Base-by-base conservation (phyloP, 148 eudicot genomes). In the Silene conica region DNA sequence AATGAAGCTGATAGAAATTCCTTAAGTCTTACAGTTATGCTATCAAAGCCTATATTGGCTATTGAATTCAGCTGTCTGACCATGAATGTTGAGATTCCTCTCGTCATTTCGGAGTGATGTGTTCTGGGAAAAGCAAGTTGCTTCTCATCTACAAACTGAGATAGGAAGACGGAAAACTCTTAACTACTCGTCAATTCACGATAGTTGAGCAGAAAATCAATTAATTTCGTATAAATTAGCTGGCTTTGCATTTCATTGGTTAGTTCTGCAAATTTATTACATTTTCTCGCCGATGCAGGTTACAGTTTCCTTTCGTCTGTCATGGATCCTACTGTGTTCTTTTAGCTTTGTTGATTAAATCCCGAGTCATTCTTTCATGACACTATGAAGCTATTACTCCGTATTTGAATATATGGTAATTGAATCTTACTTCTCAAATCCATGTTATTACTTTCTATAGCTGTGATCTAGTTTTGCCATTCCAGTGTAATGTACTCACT, bases 51-150 rank as follows among this genome's bases (percentile, higher is more conserved):
- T 16, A 72, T 94, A 31, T 76, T 94, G 76, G 93, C 98, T 43
- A 78, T 94, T 78, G 87, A 91, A 80, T 91, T 94, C 79, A 87
- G 79, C 68, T 80, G 82, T 79, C 79, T 94, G 72, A 76, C 80
- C 73, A 91, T 94, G 97, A 83, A 80, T 80, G 98, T 94, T 71
- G 88, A 89, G 63, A 87, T 92, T 76, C 98, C 97, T 11, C 74
- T 71, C 4, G 26, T 87, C 19, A 69, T 88, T 70, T 76, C 88
- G 6, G 63, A 84, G 20, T 73, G 62, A 77, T 54, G 55, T 50
- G 43, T 38, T 38, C 43, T 38, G 43, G 8, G 43, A 6, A 38
- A 38, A 6, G 6, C 41, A 34, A 34, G 3, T 34, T 34, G 2
- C 41, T 34, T 34, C 41, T 34, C 41, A 48, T 48, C 54, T 48